These are phyloP conservation scores for Conticribra guillardii DNA, from an alignment of 108 stramenopile genomes.

Conservation along the genomic window DNA sequence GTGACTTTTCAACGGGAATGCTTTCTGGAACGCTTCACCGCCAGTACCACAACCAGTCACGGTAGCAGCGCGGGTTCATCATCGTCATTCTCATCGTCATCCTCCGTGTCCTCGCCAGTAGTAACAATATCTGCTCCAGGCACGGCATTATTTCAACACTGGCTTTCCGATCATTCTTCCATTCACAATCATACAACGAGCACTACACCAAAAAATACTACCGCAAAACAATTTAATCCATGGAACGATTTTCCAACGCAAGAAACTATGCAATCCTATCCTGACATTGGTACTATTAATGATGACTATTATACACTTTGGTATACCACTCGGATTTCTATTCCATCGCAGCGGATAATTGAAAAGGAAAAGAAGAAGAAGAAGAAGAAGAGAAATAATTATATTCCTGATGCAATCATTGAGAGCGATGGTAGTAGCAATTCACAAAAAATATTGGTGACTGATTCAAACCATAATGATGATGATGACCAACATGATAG, in stretches of 20 bases:
- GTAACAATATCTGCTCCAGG: slow-evolving; percentile 16
- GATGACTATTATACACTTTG: background rate
- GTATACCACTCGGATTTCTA: background rate
- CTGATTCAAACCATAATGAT: no score
- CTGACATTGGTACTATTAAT: slow-evolving; percentile 34
- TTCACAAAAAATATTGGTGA: no score
- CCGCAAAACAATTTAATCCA: slow-evolving; percentile 15
- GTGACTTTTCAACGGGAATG: no score
- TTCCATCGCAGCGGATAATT: background rate
- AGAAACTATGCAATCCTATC: slow-evolving; percentile 26
- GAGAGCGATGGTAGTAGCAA: no score
- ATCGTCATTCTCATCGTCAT: background rate
- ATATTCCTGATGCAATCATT: no score
- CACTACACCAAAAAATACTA: background rate
- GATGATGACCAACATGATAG: no score
- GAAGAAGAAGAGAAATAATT: no score
- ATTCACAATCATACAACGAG: background rate
- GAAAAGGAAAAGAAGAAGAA: background rate
- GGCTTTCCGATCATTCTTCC: slow-evolving; percentile 15
- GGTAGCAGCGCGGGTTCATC: no score
- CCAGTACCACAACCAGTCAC: no score
- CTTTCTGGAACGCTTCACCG: no score
- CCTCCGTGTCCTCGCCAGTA: background rate
- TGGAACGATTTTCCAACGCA: slow-evolving; percentile 39
- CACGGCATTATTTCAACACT: slow-evolving; percentile 39